Conservation (phyloP, 257 asterid species). For the Solanum sejunctum region DNA sequence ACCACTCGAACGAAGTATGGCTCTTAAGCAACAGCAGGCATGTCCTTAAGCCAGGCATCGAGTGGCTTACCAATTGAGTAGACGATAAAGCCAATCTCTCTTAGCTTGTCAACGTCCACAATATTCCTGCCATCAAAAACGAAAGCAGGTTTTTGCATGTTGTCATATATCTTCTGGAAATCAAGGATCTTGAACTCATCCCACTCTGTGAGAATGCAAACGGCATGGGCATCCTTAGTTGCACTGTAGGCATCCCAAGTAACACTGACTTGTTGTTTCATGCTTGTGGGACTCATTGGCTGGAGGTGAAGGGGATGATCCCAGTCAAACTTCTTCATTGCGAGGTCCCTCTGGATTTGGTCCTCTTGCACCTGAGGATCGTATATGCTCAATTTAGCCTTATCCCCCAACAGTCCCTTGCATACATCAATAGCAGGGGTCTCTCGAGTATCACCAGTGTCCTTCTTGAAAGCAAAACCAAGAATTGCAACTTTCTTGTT, state of each 20-base stretch:
- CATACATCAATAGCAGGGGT: slow-evolving; percentile 86
- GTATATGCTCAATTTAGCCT: slow-evolving; percentile 66
- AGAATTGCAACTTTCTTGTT: slow-evolving; percentile 68
- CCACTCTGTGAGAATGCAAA: slow-evolving; percentile 90
- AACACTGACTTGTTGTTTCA: slow-evolving; percentile 52
- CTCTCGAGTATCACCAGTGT: slow-evolving; percentile 77
- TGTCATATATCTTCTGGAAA: slow-evolving; percentile 58
- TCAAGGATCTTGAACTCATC: slow-evolving; percentile 80
- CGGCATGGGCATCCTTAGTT: slow-evolving; percentile 61
- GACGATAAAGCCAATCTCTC: slow-evolving; percentile 79
- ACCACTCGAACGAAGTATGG: slow-evolving; percentile 2
- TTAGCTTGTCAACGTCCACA: slow-evolving; percentile 45
- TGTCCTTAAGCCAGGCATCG: slow-evolving; percentile 87
- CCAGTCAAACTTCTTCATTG: slow-evolving; percentile 80
- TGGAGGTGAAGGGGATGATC: slow-evolving; percentile 89
- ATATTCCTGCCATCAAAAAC: slow-evolving; percentile 73
- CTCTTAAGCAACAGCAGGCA: slow-evolving; percentile 69
- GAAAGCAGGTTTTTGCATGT: slow-evolving; percentile 90
- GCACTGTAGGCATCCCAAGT: slow-evolving; percentile 76
- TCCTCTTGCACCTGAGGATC: slow-evolving; percentile 84
- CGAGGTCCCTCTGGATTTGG: slow-evolving; percentile 81
- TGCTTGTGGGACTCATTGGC: slow-evolving; percentile 76
- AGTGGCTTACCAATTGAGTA: slow-evolving; percentile 85
- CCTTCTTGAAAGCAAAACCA: slow-evolving; percentile 82
- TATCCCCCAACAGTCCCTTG: slow-evolving; percentile 76